phyloP scores from a whole-genome alignment of 2,329 filamentous ascomycete species.

The Phialophora macrospora region DNA sequence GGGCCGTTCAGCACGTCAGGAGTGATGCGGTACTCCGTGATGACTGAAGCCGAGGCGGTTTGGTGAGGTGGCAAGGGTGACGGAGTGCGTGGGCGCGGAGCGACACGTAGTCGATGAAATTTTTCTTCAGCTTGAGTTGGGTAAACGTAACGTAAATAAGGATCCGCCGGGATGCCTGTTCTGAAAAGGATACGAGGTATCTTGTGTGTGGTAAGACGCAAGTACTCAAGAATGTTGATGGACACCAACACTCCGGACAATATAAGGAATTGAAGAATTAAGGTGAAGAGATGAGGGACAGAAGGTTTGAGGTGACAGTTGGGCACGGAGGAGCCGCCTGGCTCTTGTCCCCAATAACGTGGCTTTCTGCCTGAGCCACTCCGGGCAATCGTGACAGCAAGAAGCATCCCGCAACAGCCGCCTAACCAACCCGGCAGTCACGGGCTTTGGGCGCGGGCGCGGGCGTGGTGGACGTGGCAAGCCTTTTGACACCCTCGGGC shows the following conservation, averaged over 20 bases:
- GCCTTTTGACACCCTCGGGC: not conserved
- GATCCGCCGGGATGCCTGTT: slow-evolving; percentile 12
- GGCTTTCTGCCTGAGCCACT: not conserved
- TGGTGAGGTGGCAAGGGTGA: slow-evolving; percentile 14
- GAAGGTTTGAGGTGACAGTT: not conserved
- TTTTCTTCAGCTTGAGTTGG: slow-evolving; percentile 5
- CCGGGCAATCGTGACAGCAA: not conserved
- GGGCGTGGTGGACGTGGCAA: not conserved
- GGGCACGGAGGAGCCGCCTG: not conserved
- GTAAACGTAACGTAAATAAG: slow-evolving; percentile 10
- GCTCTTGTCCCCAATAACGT: not conserved
- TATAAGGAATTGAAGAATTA: not conserved
- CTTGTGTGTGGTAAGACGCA: slow-evolving; percentile 9
- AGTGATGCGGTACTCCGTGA: not conserved
- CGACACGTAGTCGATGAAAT: not conserved
- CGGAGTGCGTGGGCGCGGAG: not conserved
- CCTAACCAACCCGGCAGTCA: not conserved
- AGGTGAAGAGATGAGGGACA: not conserved
- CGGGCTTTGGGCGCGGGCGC: not conserved
- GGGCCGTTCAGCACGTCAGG: not conserved
- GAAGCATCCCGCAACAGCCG: not conserved
- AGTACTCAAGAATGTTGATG: slow-evolving; percentile 9
- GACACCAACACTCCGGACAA: not conserved
- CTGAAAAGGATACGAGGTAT: not conserved
- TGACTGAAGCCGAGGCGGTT: slow-evolving; percentile 7